These are phyloP conservation scores for Fusarium floridanum DNA, from an alignment of 2,329 filamentous ascomycete genomes.

Conservation along the genomic window DNA sequence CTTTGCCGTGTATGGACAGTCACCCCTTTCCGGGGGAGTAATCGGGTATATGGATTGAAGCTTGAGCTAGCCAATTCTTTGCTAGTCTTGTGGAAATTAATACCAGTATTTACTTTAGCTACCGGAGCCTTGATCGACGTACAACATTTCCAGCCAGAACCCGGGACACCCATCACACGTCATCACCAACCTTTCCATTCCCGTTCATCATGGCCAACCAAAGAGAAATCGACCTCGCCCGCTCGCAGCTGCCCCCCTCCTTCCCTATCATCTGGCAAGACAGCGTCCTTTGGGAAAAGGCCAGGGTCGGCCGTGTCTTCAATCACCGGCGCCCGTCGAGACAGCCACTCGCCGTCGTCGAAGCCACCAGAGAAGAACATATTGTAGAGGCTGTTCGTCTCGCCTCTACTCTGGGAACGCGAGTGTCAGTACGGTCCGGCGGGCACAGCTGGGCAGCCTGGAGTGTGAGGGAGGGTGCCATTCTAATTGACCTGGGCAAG, in stretches of 20 bases:
- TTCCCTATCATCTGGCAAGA: constrained; percentile 44
- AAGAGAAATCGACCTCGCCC: constrained; percentile 10
- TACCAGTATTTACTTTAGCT: not conserved
- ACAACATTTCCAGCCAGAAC: not conserved
- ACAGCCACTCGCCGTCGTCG: constrained; percentile 58
- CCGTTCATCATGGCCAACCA: constrained; percentile 10
- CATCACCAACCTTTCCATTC: not conserved
- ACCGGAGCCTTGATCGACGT: not conserved
- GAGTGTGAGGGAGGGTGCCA: constrained; percentile 61
- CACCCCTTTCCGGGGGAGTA: not conserved
- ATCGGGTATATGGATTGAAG: not conserved
- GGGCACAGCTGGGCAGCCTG: constrained; percentile 64
- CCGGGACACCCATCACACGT: not conserved
- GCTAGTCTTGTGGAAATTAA: not conserved
- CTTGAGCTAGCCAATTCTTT: not conserved
- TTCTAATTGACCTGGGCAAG: constrained; percentile 55
- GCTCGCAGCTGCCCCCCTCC: constrained; percentile 20
- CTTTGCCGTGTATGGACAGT: not conserved
- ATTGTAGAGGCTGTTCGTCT: constrained; percentile 55
- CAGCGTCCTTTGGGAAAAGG: constrained; percentile 41
- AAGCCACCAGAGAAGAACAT: constrained; percentile 53
- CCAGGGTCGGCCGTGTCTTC: constrained; percentile 57
- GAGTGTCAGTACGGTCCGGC: constrained; percentile 61
- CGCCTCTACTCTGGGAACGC: constrained; percentile 47
- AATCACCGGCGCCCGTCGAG: constrained; percentile 54